phyloP scores from a whole-genome alignment of 306 rosid genomes.

The Vigna mungo region DNA sequence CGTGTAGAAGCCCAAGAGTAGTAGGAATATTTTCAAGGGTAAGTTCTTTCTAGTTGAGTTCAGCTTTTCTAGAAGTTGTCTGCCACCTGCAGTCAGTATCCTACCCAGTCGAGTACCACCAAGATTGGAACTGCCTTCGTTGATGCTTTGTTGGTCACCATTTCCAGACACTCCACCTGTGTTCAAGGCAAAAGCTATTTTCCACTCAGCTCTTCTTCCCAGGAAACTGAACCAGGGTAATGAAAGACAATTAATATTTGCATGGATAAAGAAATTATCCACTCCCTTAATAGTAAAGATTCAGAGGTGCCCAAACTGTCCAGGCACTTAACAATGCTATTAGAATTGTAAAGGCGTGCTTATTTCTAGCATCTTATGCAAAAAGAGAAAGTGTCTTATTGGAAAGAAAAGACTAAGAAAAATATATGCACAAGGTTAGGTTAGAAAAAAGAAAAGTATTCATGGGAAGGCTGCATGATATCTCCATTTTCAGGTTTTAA shows the following conservation, averaged over 20 bases:
- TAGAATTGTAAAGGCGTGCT: not conserved
- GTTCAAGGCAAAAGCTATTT: constrained; percentile 81
- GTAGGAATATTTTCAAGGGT: constrained; percentile 86
- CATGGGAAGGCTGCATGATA: constrained; percentile 24
- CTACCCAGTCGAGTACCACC: constrained; percentile 92
- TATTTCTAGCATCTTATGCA: constrained; percentile 28
- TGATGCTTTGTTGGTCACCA: constrained; percentile 66
- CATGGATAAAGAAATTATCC: constrained; percentile 21
- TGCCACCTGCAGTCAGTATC: constrained; percentile 84
- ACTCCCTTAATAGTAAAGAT: not conserved
- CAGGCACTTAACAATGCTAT: constrained; percentile 20
- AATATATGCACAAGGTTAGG: not conserved
- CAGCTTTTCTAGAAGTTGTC: constrained; percentile 80
- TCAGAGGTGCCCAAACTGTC: constrained; percentile 4
- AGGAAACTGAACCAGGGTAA: constrained; percentile 60
- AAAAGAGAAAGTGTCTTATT: not conserved
- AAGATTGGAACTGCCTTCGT: constrained; percentile 62
- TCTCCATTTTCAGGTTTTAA: not conserved
- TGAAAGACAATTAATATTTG: constrained; percentile 41
- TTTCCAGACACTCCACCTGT: constrained; percentile 75
- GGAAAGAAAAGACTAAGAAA: constrained; percentile 22
- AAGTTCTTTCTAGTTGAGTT: constrained; percentile 84
- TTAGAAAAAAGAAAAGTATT: constrained; percentile 1
- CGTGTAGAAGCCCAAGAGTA: constrained; percentile 97
- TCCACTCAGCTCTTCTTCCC: constrained; percentile 61